These are phyloP conservation scores for Cladosporium oxysporum DNA, from an alignment of 2,329 filamentous ascomycete species.

Conservation along the genomic window DNA sequence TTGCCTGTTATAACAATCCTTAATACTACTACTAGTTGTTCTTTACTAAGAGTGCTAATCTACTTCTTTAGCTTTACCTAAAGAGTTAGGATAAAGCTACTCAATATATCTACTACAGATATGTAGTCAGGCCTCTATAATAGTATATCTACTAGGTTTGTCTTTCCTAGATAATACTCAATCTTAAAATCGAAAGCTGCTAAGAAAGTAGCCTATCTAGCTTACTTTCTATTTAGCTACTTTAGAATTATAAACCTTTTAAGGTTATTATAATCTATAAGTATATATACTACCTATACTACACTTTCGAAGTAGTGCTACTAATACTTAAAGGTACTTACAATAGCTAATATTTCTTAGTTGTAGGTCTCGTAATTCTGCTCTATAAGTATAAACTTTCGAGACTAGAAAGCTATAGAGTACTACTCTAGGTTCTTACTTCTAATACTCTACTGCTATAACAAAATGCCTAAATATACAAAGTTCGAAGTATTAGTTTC, in stretches of 20 bases:
- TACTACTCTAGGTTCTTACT: constrained; percentile 19
- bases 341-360: constrained; percentile 21
- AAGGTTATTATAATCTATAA: background rate
- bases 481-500: constrained; percentile 19
- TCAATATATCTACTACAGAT: background rate
- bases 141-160: background rate
- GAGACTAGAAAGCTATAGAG: constrained; percentile 20
- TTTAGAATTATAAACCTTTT: background rate
- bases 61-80: background rate
- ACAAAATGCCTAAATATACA: constrained; percentile 15
- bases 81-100: background rate
- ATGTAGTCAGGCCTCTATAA: background rate
- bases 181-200: background rate
- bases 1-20: background rate
- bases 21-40: too few relatives aligned
- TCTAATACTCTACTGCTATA: constrained; percentile 12
- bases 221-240: background rate
- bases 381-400: constrained; percentile 23
- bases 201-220: background rate
- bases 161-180: background rate
- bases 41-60: too few relatives aligned
- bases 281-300: too few relatives aligned
- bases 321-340: background rate
- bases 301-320: background rate
- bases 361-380: constrained; percentile 24